Evolutionary conservation across 306 rosid species (phyloP), one percentile per base, ranked within the genome.

Genomic region (Gillenia trifoliata): DNA sequence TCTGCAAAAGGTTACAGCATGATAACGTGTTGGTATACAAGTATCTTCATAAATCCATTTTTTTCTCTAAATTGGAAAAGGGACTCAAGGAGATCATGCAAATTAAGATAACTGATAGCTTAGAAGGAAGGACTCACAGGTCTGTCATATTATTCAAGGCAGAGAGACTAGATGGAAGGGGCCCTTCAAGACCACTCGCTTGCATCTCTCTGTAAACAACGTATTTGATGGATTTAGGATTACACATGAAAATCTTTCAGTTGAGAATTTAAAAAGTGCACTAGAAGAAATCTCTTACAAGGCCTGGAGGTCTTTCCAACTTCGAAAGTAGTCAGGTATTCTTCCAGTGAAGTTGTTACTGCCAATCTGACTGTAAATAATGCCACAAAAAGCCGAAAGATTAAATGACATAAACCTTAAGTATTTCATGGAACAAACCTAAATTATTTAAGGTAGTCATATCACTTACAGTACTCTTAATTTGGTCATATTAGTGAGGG

Each of bases 341-440:
- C 59, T 82, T 78, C 86, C 80, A 16, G 13, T 70, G 75, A 82
- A 78, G 75, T 82, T 74, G 63, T 82, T 82, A 16, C 86, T 74
- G 36, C 80, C 77, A 25, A 82, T 64, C 41, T 4, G 11, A 20
- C 83, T 82, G 80, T 30, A 72, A 19, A 28, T 17, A 38, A 62
- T 7, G 25, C 26, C 30, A 73, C 36, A 33, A 33, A 19, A 7
- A 3, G 36, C 13, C 0, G 9, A 47, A 38, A 19, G 7, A 34
- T 19, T 52, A 22, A 10, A 33, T 54, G 34, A 6, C 38, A 66
- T 45, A 6, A 41, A 20, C 13, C 10, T 28, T 16, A 68, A 31
- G 3, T 17, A 25, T 80, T 13, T 72, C 40, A 11, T 15, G 20
- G n/a, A 50, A 31, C 4, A 12, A 11, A 11, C 5, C 31, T 11